Base-by-base conservation (phyloP, 768 basidiomycete genomes). In the Mrakia gelida region DNA sequence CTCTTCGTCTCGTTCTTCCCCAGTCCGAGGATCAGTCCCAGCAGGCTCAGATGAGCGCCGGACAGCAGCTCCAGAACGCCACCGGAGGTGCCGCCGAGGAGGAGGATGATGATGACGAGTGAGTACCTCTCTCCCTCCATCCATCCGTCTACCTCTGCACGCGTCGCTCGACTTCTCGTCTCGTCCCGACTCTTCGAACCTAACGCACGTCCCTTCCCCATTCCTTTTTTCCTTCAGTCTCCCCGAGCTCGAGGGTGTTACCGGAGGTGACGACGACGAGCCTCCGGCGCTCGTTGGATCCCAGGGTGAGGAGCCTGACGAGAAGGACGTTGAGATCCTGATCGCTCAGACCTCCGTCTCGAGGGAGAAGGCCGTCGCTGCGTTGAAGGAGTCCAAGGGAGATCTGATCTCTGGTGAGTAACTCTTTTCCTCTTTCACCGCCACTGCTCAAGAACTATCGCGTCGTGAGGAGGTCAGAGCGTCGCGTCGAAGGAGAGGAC, bases 401-500 rank as follows among this genome's bases (percentile, higher is more conserved):
- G 95, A 98, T 86, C 84, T 98, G 84, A 95, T 97, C 87, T 95
- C 95, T 85, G 95, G 95, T 79, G 96, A 94, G 96, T 84, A 85
- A 94, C 92, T 30, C 71, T 21, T 11, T 13, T 3, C 41, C 28
- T 2, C 38, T 32, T 65, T 77, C 70, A 71, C 38, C 10, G 1
- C 9, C 41, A 11, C 28, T 11, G 11, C 6, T 16, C 10, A n/a
- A 63, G 63, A 65, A 65, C 45, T 10, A 10, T 11, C 45, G 45
- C 45, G 45, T 45, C 45, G 4, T 13, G 11, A 16, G 15, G 45
- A 21, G 45, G 45, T 45, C 15, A 16, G 49, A 52, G 18, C 16
- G 49, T 52, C 49, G 49, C 49, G 49, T 52, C 49, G 16, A 52
- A 52, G 49, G 49, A 52, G 18, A 21, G 15, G n/a, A n/a, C n/a